These are phyloP conservation scores for Didymella exigua DNA, from an alignment of 2,329 filamentous ascomycete genomes.

Conservation along the genomic window DNA sequence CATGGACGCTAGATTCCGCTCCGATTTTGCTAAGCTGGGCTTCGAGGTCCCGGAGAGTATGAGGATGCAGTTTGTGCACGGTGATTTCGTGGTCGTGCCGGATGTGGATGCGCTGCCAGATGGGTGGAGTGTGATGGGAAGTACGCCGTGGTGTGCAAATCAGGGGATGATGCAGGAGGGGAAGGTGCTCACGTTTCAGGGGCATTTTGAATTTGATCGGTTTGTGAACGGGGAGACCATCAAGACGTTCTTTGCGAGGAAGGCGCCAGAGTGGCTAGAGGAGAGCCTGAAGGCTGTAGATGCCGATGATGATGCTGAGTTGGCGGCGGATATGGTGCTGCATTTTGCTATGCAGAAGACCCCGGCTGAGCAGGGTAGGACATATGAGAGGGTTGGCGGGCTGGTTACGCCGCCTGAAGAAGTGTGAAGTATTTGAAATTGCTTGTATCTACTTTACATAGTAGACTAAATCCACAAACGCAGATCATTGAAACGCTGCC, in stretches of 20 bases:
- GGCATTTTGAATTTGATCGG: constrained; percentile 53
- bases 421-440: neutral
- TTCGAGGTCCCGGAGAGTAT: constrained; percentile 20
- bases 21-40: neutral
- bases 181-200: constrained; percentile 51
- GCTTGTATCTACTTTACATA: neutral
- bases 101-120: constrained; percentile 19
- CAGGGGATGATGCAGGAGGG: constrained; percentile 51
- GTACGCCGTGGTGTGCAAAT: constrained; percentile 43
- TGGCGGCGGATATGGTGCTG: constrained; percentile 41
- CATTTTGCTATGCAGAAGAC: constrained; percentile 37
- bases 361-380: neutral
- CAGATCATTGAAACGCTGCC: neutral
- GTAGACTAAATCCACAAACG: neutral
- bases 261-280: constrained; percentile 27
- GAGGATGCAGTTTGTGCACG: constrained; percentile 50
- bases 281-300: constrained; percentile 27
- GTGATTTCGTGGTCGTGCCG: constrained; percentile 36
- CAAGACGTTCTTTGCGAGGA: constrained; percentile 42
- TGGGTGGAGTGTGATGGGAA: constrained; percentile 30
- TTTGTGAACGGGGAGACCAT: constrained; percentile 50
- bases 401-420: constrained; percentile 28
- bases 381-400: constrained; percentile 16
- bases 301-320: constrained; percentile 38
- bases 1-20: constrained; percentile 22